Evolutionary conservation across 1,284 basidiomycete species (phyloP).

Genomic region (Cystobasidiaceae sp.): DNA sequence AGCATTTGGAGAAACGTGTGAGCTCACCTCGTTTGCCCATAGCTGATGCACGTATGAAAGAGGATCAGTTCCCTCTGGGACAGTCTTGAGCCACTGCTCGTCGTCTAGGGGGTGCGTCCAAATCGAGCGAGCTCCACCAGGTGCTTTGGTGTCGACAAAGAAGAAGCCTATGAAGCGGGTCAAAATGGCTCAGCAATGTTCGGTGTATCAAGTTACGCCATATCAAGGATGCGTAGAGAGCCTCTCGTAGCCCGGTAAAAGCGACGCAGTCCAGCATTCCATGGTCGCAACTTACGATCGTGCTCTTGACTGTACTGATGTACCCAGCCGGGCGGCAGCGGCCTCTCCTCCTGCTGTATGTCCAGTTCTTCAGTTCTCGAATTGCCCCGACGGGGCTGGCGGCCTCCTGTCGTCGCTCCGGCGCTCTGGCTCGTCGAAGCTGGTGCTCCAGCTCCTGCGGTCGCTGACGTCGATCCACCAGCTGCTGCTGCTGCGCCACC

Average conservation of each 20-base stretch:
- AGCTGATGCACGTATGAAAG: not conserved
- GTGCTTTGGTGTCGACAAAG: constrained; percentile 10
- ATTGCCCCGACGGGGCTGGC: not conserved
- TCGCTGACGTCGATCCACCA: too few species aligned
- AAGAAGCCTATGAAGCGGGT: too few species aligned
- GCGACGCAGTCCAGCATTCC: too few species aligned
- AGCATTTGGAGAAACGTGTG: not conserved
- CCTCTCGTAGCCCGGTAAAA: too few species aligned
- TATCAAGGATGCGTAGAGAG: too few species aligned
- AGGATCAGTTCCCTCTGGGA: not conserved
- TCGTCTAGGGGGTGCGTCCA: constrained; percentile 12
- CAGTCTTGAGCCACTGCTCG: not conserved
- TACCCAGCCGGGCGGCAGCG: constrained; percentile 63
- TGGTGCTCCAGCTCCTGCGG: not conserved
- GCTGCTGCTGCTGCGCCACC: not conserved
- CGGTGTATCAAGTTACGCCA: too few species aligned
- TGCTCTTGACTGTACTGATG: constrained; percentile 64
- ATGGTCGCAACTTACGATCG: constrained; percentile 45
- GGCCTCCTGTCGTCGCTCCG: not conserved
- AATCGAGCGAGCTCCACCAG: not conserved
- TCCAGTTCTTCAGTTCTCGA: constrained; percentile 10
- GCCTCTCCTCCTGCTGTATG: constrained; percentile 28
- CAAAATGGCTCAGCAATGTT: not conserved
- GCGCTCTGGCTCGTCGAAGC: not conserved
- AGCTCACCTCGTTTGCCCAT: not conserved